Evolutionary conservation across 2,329 filamentous ascomycete species (phyloP).

Genomic region (Pyricularia sp.): DNA sequence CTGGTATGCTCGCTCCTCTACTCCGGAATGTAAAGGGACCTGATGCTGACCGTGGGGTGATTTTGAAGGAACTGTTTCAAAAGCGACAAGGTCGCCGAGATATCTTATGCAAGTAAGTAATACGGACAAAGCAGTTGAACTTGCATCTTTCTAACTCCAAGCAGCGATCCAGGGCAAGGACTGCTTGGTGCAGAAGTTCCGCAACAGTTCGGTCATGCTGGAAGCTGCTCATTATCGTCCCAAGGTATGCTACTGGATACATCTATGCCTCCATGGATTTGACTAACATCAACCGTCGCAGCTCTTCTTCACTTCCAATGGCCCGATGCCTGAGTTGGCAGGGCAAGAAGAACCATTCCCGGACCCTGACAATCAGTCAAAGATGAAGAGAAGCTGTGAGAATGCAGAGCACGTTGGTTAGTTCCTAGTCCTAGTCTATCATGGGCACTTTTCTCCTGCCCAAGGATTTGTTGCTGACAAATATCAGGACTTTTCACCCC

Average conservation of each 20-base stretch:
- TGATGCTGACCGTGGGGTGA: background rate
- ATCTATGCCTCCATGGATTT: background rate
- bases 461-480: background rate
- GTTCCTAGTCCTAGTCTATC: slow-evolving; percentile 21
- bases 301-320: slow-evolving; percentile 44
- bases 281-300: slow-evolving; percentile 17
- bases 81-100: slow-evolving; percentile 75
- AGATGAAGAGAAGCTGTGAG: slow-evolving; percentile 79
- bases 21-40: background rate
- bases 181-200: slow-evolving; percentile 86
- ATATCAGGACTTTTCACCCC: slow-evolving; percentile 66
- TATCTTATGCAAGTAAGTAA: slow-evolving; percentile 85
- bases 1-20: slow-evolving; percentile 40
- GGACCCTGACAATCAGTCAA: slow-evolving; percentile 71
- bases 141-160: background rate
- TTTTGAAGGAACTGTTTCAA: slow-evolving; percentile 63
- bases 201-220: slow-evolving; percentile 93
- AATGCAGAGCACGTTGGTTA: slow-evolving; percentile 76
- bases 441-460: background rate
- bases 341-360: slow-evolving; percentile 72
- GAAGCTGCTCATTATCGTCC: slow-evolving; percentile 75
- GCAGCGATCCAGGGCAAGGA: slow-evolving; percentile 85
- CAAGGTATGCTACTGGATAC: slow-evolving; percentile 48
- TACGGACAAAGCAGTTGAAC: slow-evolving; percentile 5
- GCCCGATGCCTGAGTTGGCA: slow-evolving; percentile 39